Base-by-base conservation (phyloP, 2,329 filamentous ascomycete species). In the Ophiostoma australiae region DNA sequence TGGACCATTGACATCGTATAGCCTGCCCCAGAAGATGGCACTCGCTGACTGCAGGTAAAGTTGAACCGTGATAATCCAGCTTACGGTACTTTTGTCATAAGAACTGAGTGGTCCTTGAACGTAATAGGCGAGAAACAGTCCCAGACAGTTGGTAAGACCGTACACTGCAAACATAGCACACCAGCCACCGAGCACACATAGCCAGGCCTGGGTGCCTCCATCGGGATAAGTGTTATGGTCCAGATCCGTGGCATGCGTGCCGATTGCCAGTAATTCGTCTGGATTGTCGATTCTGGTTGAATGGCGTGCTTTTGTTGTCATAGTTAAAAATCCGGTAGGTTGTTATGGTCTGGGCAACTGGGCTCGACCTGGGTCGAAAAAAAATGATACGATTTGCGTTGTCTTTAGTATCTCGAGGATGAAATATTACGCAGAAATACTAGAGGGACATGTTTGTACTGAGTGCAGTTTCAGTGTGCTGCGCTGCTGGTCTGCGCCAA, bases 81-180 rank as follows among this genome's bases (percentile, higher is more conserved):
- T 66, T 4, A 66, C 63, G 11, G 33, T 23, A 17, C 35, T 39
- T 3, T 35, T 11, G 20, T 23, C 3, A n/a, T 66, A 39, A 41
- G 63, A 8, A 10, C 6, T 23, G 17, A 66, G 63, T 37, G 63
- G 63, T 23, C 63, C 63, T 35, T 66, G 17, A 31, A 66, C 35
- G 33, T 66, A 66, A 8, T 66, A 66, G 17, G 63, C 23, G 33
- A 66, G 63, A 31, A 66, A 66, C 6, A 66, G 10, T 11, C 63
- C 63, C 7, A 66, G 63, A 17, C 63, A 66, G 63, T 66, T 66
- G 35, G 35, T 39, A 20, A 66, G 63, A 39, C 63, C 63, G 10
- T 66, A 66, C 7, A 66, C 63, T 23, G 63, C 35, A 41, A 66
- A 66, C 63, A 66, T 66, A 13, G 63, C 63, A 66, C 63, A 66